Conservation (phyloP, 192 early-diverging fungal species). For the Funneliformis mosseae region DNA sequence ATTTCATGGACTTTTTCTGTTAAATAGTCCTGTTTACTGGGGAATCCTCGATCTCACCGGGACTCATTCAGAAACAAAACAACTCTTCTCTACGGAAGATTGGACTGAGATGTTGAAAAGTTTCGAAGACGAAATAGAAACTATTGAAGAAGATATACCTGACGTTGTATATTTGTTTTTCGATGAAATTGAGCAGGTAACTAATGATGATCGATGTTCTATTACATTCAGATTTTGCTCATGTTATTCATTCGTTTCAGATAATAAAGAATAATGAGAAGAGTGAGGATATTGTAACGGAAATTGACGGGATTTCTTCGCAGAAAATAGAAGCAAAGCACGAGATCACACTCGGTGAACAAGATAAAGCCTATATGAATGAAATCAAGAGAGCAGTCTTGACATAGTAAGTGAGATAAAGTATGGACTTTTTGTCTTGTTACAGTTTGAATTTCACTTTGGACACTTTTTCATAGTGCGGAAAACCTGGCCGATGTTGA, state of each 20-base stretch:
- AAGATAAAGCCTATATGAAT: slow-evolving; percentile 17
- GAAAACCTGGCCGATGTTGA: slow-evolving; percentile 31
- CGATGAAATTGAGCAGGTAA: slow-evolving; percentile 34
- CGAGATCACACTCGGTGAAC: slow-evolving; percentile 7
- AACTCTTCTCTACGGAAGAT: slow-evolving; percentile 30
- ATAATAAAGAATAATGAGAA: slow-evolving; percentile 24
- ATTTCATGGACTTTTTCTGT: slow-evolving; percentile 17
- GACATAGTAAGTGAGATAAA: slow-evolving; percentile 27
- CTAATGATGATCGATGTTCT: slow-evolving; percentile 25
- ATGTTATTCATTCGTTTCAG: slow-evolving; percentile 28
- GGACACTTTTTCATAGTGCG: slow-evolving; percentile 17
- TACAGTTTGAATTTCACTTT: slow-evolving; percentile 13
- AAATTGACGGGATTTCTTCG: slow-evolving; percentile 27
- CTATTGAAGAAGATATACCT: slow-evolving; percentile 28
- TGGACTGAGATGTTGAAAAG: slow-evolving; percentile 35
- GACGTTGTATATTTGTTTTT: slow-evolving; percentile 35
- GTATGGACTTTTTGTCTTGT: not conserved
- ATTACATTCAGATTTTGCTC: slow-evolving; percentile 31
- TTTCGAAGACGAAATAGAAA: slow-evolving; percentile 30
- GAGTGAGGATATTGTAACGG: slow-evolving; percentile 16
- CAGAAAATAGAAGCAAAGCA: slow-evolving; percentile 24
- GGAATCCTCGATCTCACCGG: slow-evolving; percentile 35
- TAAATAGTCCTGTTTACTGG: slow-evolving; percentile 35
- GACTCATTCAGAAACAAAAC: slow-evolving; percentile 31
- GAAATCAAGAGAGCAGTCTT: slow-evolving; percentile 20